Evolutionary conservation across 805 yeast genomes (phyloP).

Genomic region (Candida peoriensis): DNA sequence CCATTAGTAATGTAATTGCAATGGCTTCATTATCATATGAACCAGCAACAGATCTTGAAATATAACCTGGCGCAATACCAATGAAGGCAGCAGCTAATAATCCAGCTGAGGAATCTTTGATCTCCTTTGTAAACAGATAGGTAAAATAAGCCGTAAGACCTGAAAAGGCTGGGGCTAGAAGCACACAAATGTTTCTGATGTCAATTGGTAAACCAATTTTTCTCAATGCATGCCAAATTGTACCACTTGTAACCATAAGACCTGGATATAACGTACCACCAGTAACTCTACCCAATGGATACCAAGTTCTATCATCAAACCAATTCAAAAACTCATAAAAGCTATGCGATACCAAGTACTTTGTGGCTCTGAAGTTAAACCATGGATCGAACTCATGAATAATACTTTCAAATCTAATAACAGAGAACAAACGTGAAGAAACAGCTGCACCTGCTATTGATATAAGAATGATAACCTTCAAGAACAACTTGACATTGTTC

Average conservation of each 20-base stretch:
- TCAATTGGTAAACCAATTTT: conserved; percentile 77
- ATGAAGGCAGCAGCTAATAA: conserved; percentile 88
- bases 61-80: conserved; percentile 98
- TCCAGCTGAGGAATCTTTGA: conserved; percentile 88
- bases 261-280: conserved; percentile 99
- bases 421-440: conserved; percentile 91
- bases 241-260: conserved; percentile 94
- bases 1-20: conserved; percentile 93
- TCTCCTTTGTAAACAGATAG: conserved; percentile 80
- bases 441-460: conserved; percentile 88
- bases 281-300: conserved; percentile 97
- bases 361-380: conserved; percentile 97
- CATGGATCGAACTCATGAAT: conserved; percentile 98
- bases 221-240: conserved; percentile 70
- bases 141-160: conserved; percentile 90
- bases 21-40: conserved; percentile 98
- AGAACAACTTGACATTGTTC: conserved; percentile 17
- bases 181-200: conserved; percentile 91
- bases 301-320: conserved; percentile 99
- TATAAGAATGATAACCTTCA: conserved; percentile 64
- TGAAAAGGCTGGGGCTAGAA: conserved; percentile 94
- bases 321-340: conserved; percentile 92
- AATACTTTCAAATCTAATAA: conserved; percentile 90
- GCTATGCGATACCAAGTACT: conserved; percentile 76
- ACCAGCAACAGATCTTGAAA: conserved; percentile 97